phyloP scores from a whole-genome alignment of 768 basidiomycete genomes.

The Auriscalpium vulgare region DNA sequence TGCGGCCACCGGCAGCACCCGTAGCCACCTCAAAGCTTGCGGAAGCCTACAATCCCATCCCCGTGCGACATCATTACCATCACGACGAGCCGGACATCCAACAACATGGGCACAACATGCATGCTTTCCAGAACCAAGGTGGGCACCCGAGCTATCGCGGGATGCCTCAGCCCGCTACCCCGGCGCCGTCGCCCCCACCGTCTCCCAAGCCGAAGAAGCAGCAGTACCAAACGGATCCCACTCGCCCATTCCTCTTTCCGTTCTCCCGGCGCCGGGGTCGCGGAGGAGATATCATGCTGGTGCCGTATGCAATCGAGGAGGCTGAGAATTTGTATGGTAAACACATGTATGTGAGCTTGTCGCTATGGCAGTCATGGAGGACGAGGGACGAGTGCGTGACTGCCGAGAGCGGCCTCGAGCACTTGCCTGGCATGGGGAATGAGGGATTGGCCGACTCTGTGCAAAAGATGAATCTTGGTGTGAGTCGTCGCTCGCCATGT shows the following conservation, averaged over 20 bases:
- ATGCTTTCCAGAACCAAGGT: constrained; percentile 25
- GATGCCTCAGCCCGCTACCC: constrained; percentile 70
- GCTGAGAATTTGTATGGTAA: constrained; percentile 84
- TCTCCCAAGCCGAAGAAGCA: constrained; percentile 94
- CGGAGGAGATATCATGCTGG: constrained; percentile 51
- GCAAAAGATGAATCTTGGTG: constrained; percentile 23
- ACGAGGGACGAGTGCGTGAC: constrained; percentile 93
- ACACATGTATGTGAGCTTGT: constrained; percentile 85
- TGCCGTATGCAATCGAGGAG: constrained; percentile 94
- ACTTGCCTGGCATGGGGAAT: constrained; percentile 49
- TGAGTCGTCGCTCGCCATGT: constrained; percentile 7
- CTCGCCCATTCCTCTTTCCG: constrained; percentile 88
- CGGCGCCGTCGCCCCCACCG: constrained; percentile 81
- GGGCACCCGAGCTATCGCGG: constrained; percentile 34
- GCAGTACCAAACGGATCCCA: constrained; percentile 96
- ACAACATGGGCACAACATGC: constrained; percentile 31
- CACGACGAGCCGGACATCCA: constrained; percentile 62
- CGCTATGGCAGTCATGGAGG: constrained; percentile 91
- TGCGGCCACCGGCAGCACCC: constrained; percentile 16
- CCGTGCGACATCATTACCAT: constrained; percentile 90
- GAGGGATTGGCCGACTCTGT: constrained; percentile 44
- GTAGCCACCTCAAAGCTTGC: constrained; percentile 61
- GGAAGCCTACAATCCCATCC: constrained; percentile 88
- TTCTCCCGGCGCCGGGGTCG: constrained; percentile 66
- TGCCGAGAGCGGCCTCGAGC: constrained; percentile 84